Conservation (phyloP, 2,329 filamentous ascomycete species). For the Tolypocladium tropicale region DNA sequence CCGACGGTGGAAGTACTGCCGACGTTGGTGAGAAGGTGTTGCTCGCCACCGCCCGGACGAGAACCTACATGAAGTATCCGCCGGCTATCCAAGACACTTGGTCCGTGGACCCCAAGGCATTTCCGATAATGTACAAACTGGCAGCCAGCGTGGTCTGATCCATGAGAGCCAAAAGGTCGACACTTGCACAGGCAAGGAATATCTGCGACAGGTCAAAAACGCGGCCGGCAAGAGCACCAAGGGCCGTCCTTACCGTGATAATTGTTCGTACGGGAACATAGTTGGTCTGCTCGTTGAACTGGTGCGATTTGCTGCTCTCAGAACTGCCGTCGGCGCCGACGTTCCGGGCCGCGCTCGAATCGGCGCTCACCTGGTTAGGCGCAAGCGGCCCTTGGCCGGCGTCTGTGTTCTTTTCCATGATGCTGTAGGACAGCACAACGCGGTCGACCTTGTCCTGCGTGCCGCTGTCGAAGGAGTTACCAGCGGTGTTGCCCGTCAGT, state of each 20-base stretch:
- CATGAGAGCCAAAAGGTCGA: constrained; percentile 45
- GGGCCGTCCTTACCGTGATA: constrained; percentile 29
- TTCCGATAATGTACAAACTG: constrained; percentile 44
- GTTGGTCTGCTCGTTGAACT: constrained; percentile 46
- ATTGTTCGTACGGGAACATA: constrained; percentile 41
- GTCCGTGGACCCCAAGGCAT: constrained; percentile 34
- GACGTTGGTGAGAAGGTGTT: neutral
- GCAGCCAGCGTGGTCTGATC: constrained; percentile 47
- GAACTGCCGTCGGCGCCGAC: constrained; percentile 6
- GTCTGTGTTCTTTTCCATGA: neutral
- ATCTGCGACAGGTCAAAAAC: constrained; percentile 28
- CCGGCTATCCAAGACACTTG: constrained; percentile 45
- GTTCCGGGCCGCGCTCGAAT: constrained; percentile 2
- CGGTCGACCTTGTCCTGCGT: neutral
- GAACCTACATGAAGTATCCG: constrained; percentile 42
- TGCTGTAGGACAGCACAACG: neutral
- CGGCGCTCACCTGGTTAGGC: neutral
- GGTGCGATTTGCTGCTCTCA: constrained; percentile 12
- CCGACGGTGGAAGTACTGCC: constrained; percentile 32
- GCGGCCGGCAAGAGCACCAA: neutral
- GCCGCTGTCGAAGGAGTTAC: neutral
- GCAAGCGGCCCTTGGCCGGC: neutral
- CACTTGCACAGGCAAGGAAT: constrained; percentile 44
- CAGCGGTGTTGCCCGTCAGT: neutral
- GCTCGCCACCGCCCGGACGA: neutral